These are phyloP conservation scores for Calocybe cyanea DNA, from an alignment of 768 basidiomycete species.

Conservation along the genomic window DNA sequence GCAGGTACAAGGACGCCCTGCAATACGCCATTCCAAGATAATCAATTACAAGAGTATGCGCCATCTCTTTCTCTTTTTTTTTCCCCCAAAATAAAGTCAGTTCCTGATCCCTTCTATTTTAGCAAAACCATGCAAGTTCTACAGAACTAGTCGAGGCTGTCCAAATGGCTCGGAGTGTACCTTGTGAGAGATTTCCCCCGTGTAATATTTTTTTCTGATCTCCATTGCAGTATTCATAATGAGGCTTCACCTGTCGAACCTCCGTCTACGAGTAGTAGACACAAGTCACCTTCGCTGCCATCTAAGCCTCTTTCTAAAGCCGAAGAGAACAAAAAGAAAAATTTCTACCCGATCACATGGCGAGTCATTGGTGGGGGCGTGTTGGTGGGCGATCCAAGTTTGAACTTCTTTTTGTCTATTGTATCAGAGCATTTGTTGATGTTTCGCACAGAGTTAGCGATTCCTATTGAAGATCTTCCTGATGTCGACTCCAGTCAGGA, in stretches of 20 bases:
- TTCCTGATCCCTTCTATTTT: not conserved
- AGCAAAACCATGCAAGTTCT: conserved; percentile 66
- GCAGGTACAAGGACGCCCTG: conserved; percentile 21
- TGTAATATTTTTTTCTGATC: not conserved
- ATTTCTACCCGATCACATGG: conserved; percentile 68
- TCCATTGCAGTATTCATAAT: conserved; percentile 41
- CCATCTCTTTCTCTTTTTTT: not conserved
- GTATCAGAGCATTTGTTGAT: too few relatives aligned
- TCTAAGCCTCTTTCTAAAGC: conserved; percentile 18
- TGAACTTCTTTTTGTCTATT: not conserved
- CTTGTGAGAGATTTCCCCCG: conserved; percentile 40
- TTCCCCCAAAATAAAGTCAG: not conserved
- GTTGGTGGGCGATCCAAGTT: conserved; percentile 46
- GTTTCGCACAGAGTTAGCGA: not conserved
- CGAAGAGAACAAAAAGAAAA: conserved; percentile 38
- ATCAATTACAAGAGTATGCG: conserved; percentile 40
- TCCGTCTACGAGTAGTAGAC: conserved; percentile 5
- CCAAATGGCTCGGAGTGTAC: conserved; percentile 53
- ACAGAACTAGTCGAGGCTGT: conserved; percentile 40
- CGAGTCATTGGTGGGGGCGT: conserved; percentile 78
- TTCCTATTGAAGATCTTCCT: not conserved
- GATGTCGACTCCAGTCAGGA: not conserved
- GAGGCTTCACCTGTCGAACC: conserved; percentile 18
- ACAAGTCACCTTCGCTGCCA: conserved; percentile 14
- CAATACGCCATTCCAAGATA: conserved; percentile 26